Evolutionary conservation across 805 yeast genomes (phyloP).

Genomic region (Lachancea quebecensis): DNA sequence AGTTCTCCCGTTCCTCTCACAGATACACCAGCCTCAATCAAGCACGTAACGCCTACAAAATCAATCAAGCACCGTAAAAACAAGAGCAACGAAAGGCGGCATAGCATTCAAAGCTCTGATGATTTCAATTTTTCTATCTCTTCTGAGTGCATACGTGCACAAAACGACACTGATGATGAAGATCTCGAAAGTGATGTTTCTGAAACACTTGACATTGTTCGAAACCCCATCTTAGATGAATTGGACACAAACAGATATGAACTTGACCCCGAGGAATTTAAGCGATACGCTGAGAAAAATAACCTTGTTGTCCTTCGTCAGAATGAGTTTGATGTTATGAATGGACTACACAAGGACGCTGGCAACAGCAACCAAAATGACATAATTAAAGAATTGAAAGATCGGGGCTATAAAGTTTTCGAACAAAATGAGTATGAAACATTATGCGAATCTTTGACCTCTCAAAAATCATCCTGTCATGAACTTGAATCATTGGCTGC

Average conservation of each 20-base stretch:
- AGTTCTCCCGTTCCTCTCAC: background rate
- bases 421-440: background rate
- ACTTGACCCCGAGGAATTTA: background rate
- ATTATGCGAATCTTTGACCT: too few species aligned
- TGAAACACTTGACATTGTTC: constrained; percentile 8
- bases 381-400: background rate
- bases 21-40: background rate
- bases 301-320: constrained; percentile 24
- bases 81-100: background rate
- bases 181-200: constrained; percentile 10
- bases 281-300: constrained; percentile 21
- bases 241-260: background rate
- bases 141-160: constrained; percentile 19
- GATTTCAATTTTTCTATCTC: constrained; percentile 1
- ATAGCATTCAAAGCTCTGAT: background rate
- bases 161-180: constrained; percentile 8
- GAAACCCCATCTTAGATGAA: constrained; percentile 6
- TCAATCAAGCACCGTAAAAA: too few species aligned
- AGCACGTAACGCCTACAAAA: background rate
- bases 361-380: background rate
- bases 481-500: background rate
- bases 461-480: too few species aligned
- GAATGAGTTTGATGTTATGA: constrained; percentile 14
- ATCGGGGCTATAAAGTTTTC: background rate
- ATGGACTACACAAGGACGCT: background rate